These are phyloP conservation scores for Blastocystis sp. DNA, from an alignment of 352 stramenopile genomes.

Conservation along the genomic window DNA sequence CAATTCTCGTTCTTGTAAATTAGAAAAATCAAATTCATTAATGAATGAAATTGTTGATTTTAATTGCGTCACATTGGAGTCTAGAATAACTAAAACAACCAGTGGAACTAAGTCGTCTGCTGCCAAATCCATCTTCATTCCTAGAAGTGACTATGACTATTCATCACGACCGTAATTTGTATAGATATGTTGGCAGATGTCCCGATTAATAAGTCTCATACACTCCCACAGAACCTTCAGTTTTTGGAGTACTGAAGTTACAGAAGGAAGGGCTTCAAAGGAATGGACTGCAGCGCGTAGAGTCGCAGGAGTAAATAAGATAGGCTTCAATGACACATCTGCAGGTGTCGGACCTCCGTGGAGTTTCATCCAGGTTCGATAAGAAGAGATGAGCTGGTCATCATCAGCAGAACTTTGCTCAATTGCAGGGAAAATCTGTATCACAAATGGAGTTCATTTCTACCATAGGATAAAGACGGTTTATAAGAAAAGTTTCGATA, in stretches of 20 bases:
- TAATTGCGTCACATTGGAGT: background rate
- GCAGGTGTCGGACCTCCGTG: background rate
- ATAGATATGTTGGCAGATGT: background rate
- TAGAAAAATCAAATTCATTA: background rate
- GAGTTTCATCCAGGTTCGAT: background rate
- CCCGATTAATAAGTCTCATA: background rate
- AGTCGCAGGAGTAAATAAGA: background rate
- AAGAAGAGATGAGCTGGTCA: background rate
- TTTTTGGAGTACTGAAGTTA: background rate
- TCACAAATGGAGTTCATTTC: background rate
- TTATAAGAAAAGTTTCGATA: background rate
- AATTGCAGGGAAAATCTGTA: background rate
- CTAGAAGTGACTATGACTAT: background rate
- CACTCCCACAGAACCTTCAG: background rate
- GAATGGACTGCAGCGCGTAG: background rate
- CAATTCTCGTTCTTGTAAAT: conserved; percentile 28
- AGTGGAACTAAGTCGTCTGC: conserved; percentile 30
- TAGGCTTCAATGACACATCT: background rate
- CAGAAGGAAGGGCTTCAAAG: background rate
- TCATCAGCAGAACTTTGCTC: background rate
- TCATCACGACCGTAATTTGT: background rate
- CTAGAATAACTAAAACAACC: background rate
- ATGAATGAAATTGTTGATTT: background rate
- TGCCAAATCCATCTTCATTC: background rate
- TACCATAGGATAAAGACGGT: background rate